These are phyloP conservation scores for Coemansia sp. DNA, from an alignment of 192 early-diverging fungal genomes.

Conservation along the genomic window DNA sequence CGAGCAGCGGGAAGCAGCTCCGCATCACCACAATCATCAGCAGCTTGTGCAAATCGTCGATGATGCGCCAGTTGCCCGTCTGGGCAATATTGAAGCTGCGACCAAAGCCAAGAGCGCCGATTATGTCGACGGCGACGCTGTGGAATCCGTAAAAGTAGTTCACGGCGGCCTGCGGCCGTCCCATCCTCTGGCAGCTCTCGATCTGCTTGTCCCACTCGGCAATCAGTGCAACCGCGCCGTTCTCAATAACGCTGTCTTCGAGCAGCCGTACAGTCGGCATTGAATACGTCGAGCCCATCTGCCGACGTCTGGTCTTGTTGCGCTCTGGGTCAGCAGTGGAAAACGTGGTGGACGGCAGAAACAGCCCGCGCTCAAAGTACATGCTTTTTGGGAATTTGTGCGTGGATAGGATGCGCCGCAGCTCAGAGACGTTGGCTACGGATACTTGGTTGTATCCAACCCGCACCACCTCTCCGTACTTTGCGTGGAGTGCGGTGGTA, in stretches of 20 bases:
- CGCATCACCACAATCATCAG: constrained; percentile 5
- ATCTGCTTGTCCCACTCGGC: constrained; percentile 22
- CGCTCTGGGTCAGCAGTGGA: constrained; percentile 34
- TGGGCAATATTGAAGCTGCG: constrained; percentile 15
- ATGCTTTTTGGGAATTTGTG: constrained; percentile 37
- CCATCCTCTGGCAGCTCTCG: too few species aligned
- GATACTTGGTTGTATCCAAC: constrained; percentile 35
- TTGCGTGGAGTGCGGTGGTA: constrained; percentile 11
- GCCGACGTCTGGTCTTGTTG: constrained; percentile 27
- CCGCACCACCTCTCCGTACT: constrained; percentile 47
- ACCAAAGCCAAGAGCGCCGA: constrained; percentile 40
- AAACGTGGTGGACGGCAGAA: constrained; percentile 21
- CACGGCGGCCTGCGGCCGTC: neutral
- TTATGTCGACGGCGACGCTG: constrained; percentile 32
- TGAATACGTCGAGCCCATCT: constrained; percentile 27
- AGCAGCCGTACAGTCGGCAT: constrained; percentile 10
- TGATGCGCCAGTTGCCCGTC: constrained; percentile 11
- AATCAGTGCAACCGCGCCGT: constrained; percentile 30
- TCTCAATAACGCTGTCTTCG: constrained; percentile 21
- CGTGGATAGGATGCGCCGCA: constrained; percentile 28
- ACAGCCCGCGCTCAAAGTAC: constrained; percentile 21
- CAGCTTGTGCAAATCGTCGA: constrained; percentile 15
- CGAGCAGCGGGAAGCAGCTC: constrained; percentile 4
- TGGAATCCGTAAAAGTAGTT: constrained; percentile 47
- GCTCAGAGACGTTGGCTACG: constrained; percentile 11